Conservation (phyloP, 2,329 filamentous ascomycete genomes). For the Nannizziopsis barbatae region DNA sequence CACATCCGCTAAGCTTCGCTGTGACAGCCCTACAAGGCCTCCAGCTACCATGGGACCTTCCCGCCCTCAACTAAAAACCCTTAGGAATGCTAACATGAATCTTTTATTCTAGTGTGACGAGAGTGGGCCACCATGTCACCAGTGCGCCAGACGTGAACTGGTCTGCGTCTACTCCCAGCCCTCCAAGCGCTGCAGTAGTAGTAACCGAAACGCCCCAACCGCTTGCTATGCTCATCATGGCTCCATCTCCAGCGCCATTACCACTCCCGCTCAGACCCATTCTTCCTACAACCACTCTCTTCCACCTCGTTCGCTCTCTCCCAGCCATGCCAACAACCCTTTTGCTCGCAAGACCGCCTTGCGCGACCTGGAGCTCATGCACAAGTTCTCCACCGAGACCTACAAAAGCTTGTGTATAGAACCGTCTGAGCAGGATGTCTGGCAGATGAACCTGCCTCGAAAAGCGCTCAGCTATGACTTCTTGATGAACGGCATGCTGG, state of each 20-base stretch:
- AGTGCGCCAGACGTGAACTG: conserved; percentile 30
- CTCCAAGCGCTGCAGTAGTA: not conserved
- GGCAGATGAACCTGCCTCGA: conserved; percentile 33
- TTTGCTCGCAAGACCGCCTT: conserved; percentile 11
- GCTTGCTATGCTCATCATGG: too few species aligned
- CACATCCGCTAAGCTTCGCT: too few species aligned
- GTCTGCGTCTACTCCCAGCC: conserved; percentile 21
- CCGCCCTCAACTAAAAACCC: not conserved
- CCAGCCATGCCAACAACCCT: not conserved
- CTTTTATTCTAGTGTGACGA: conserved; percentile 28
- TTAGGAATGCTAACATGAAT: not conserved
- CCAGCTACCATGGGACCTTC: not conserved
- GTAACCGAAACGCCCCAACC: too few species aligned
- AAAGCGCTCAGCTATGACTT: conserved; percentile 33
- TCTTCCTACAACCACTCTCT: not conserved
- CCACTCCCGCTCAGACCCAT: not conserved
- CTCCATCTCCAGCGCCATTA: not conserved
- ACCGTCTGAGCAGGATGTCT: conserved; percentile 25
- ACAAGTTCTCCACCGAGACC: conserved; percentile 41
- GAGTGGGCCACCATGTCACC: conserved; percentile 30
- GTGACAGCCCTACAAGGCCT: too few species aligned
- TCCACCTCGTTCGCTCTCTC: not conserved
- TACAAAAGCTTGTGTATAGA: conserved; percentile 34
- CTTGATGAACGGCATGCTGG: conserved; percentile 34
- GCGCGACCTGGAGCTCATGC: conserved; percentile 42